Base-by-base conservation (phyloP, 768 basidiomycete genomes). In the Lactarius hatsudake region DNA sequence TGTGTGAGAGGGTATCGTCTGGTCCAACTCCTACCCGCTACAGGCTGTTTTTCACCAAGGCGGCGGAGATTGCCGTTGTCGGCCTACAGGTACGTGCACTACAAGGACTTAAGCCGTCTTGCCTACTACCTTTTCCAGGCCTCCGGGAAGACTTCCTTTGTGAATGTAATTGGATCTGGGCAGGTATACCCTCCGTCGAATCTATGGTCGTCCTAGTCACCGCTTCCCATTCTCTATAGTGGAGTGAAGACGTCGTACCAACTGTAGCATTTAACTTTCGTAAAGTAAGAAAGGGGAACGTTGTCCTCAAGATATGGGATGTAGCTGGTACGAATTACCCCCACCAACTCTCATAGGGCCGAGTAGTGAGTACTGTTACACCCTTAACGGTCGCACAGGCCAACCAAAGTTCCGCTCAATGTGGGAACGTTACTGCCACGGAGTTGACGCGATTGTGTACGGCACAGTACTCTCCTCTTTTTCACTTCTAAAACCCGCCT, bases 211-310 rank as follows among this genome's bases (percentile, higher is more conserved):
- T 13, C 40, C 57, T 7, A 58, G 36, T 56, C 55, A 63, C 57
- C 23, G 9, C 38, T 32, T 43, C 30, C 26, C 30, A 26, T 36
- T 42, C 15, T 59, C 13, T 73, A 43, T 77, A 96, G 87, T 97
- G 93, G 91, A 93, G 91, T 66, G 93, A 96, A 80, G 95, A 96
- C 63, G 93, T 95, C n/a, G 94, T 94, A 0, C 95, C 95, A 0
- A 97, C 95, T 1, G 91, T 97, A 26, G 93, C 94, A 8, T 97
- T 94, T 81, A 95, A 94, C 72, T 87, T 94, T 73, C 84, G 92
- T 23, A 93, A 92, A 75, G 88, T 96, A 15, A 82, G 89, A 69
- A 94, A 93, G 73, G 94, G 93, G 15, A 96, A 94, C 67, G 87
- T 96, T 1, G 93, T 91, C 0, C 80, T 97, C 74, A 96, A 94